Conservation (phyloP, 352 stramenopile species). For the Globisporangium paddicum region DNA sequence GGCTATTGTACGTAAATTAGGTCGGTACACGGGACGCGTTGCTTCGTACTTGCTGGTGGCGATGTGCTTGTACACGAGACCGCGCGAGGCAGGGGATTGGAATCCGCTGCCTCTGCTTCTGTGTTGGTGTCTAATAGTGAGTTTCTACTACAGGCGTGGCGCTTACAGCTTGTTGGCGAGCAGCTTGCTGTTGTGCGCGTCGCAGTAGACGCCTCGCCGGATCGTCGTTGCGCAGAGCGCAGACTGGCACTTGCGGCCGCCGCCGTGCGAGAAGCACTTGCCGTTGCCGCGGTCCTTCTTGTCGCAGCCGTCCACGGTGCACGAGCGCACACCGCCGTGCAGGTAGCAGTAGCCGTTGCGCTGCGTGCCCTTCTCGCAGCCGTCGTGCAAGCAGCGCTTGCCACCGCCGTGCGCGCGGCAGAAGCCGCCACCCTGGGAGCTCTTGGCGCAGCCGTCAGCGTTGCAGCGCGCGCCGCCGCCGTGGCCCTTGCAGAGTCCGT, state of each 20-base stretch:
- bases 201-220: conserved; percentile 56
- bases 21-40: not conserved
- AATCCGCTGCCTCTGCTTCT: not conserved
- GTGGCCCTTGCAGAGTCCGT: conserved; percentile 75
- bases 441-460: conserved; percentile 69
- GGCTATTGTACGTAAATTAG: conserved; percentile 9
- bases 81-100: not conserved
- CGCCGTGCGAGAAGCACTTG: conserved; percentile 78
- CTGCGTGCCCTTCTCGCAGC: conserved; percentile 76
- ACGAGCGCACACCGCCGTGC: conserved; percentile 73
- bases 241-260: conserved; percentile 63
- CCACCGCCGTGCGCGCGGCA: conserved; percentile 75
- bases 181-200: conserved; percentile 37
- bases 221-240: conserved; percentile 64
- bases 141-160: conserved; percentile 11
- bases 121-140: not conserved
- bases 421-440: conserved; percentile 66
- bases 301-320: conserved; percentile 58
- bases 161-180: conserved; percentile 8
- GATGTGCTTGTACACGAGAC: not conserved
- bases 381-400: conserved; percentile 70
- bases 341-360: conserved; percentile 80
- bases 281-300: conserved; percentile 84
- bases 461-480: conserved; percentile 76
- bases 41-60: not conserved